A percentile compares a stretch with the other conserved stretches of the same genome.
These are phyloP conservation scores for Macrophomina tecta DNA, from an alignment of 2,329 filamentous ascomycete species.

Conservation along the genomic window DNA sequence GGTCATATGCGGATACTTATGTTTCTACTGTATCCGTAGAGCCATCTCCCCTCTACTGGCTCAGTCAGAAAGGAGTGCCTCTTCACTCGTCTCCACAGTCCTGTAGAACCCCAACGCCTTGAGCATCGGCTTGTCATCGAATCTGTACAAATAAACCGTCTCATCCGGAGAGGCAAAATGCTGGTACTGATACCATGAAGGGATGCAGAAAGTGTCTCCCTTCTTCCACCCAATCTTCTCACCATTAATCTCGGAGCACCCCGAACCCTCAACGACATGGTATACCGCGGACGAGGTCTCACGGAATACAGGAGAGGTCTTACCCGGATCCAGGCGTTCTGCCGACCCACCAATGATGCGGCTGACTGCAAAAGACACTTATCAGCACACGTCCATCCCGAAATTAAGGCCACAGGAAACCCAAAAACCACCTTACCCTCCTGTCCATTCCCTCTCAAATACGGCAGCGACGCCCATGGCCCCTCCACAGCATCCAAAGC, in stretches of 20 bases:
- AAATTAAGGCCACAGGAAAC: neutral
- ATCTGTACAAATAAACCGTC: slow-evolving; percentile 59
- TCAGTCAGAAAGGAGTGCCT: slow-evolving; percentile 45
- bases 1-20: too few species aligned
- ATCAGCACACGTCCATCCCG: neutral
- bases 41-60: neutral
- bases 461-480: slow-evolving; percentile 40
- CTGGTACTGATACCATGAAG: slow-evolving; percentile 58
- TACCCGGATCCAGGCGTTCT: slow-evolving; percentile 49
- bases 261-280: slow-evolving; percentile 58
- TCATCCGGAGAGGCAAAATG: slow-evolving; percentile 47
- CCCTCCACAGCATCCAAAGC: slow-evolving; percentile 44
- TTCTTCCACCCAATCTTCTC: slow-evolving; percentile 52
- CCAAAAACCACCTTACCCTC: slow-evolving; percentile 37
- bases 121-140: slow-evolving; percentile 63
- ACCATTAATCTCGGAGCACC: slow-evolving; percentile 49
- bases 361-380: slow-evolving; percentile 44
- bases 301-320: slow-evolving; percentile 45
- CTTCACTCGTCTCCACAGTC: slow-evolving; percentile 47
- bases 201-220: slow-evolving; percentile 63
- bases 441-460: slow-evolving; percentile 44
- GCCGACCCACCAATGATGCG: slow-evolving; percentile 57
- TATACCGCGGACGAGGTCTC: slow-evolving; percentile 62
- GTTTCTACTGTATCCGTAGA: too few species aligned
- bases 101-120: slow-evolving; percentile 59